Evolutionary conservation across 768 basidiomycete genomes (phyloP), one percentile per base, ranked within the genome.

Genomic region (Lactarius evosmus): DNA sequence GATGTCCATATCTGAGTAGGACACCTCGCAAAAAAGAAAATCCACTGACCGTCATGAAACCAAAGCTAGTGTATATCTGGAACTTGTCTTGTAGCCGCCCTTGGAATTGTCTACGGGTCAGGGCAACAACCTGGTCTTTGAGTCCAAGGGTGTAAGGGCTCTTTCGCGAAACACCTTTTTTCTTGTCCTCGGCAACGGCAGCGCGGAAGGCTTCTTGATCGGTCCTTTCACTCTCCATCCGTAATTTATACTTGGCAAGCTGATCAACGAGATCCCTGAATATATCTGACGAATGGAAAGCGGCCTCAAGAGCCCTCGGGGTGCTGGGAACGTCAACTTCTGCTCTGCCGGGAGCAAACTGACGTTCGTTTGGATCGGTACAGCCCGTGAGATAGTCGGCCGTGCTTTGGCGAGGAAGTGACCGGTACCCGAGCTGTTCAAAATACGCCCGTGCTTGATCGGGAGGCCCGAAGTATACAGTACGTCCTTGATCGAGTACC

Each of bases 331-430:
- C 86, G 66, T 86, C 80, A 1, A 67, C 66, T 14, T 77, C 79
- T 11, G 85, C 83, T 27, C 80, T 82, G 6, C 87, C 90, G 2
- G 82, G 75, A 0, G 85, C 83, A 68, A 89, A 88, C 71, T 86
- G 88, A 29, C 93, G 89, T 76, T 96, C 93, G 69, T 93, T 91
- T 0, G 86, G 83, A 70, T 92, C 91, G 2, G 94, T 89, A 74
- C 87, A 88, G 7, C 88, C 88, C 25, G 90, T 91, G 25, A 95
- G 82, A 74, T 92, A 95, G 73, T 95, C 93, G n/a, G 93, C 85
- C 12, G 89, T 91, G 69, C 85, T 93, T 75, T 95, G 93, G 40
- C 93, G 87, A 62, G 91, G 90, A 25, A 91, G 85, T 14, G 89
- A 68, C 33, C 82, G 83, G 74, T 86, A 92, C 22, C 93, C 91